Evolutionary conservation across 169 alveolate genomes (phyloP), one percentile per base, ranked within the genome.

Genomic region (Plasmodium coatneyi): DNA sequence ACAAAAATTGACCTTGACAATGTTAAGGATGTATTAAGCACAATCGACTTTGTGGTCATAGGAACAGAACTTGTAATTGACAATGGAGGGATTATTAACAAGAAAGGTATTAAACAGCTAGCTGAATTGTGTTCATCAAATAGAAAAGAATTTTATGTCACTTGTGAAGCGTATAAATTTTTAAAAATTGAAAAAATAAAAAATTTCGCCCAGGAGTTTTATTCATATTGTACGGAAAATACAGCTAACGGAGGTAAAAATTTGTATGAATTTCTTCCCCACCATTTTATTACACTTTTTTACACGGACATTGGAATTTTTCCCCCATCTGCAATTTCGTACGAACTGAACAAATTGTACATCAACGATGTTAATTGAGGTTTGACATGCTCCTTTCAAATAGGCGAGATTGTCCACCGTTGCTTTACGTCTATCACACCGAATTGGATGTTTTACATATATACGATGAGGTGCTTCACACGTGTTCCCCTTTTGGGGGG

Each of bases 31-130:
- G 80, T 87, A 78, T 78, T 87, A 36, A 22, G 71, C 71, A 79
- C 9, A 78, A 87, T 87, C 22, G 93, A 87, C 30, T 87, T 87
- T 41, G 93, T 87, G 10, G 60, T 87, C 34, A 76, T 87, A 78
- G 93, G 93, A 78, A 56, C 93, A 54, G 93, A 87, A 87, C 52
- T 87, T 49, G 93, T 87, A 22, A 71, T 80, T 49, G 93, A 87
- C 52, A 87, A 78, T 78, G 93, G 93, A n/a, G 93, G 93, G 36
- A 87, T 87, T 41, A 66, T 87, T 36, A 76, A 46, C 39, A 87
- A 87, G 80, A 87, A 60, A 32, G 93, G 93, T 32, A 79, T 87
- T 16, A 87, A 60, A 78, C 32, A 78, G 71, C 32, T 87, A 76
- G 71, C 93, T 3, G 66, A 76, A 78, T 87, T 87, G 80, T 87